Base-by-base conservation (phyloP, 495 filamentous ascomycete species). In the Astrocystis sublimbata region DNA sequence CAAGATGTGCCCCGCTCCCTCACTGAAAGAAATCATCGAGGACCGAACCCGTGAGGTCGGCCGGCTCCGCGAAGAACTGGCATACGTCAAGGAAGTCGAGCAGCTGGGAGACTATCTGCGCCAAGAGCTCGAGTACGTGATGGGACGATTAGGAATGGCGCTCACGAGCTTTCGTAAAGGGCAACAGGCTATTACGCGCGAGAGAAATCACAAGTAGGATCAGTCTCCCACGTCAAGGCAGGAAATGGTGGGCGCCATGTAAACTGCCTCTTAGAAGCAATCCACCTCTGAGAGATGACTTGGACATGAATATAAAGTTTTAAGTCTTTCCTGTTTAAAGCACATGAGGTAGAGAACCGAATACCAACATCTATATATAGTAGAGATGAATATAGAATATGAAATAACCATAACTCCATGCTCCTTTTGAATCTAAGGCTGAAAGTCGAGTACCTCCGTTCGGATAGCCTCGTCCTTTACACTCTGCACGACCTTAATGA, bases 121-220 rank as follows among this genome's bases (percentile, higher is more conserved):
- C 9, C 35, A 53, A 15, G 50, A 53, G 50, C 50, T 53, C 24
- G 24, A 53, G 23, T 53, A 53, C 50, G 50, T 53, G 6, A 53
- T 33, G 35, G 35, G 24, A 53, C 31, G 23, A 24, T 24, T 24
- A 53, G 50, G 50, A 40, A 9, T 53, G 10, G 51, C 51, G 24
- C 31, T 55, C 38, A 55, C 51, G 26, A 53, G 50, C 50, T 53
- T 53, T 33, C 50, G 23, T 53, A 53, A 24, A 53, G 50, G 35
- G 35, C 19, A 53, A 28, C 23, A 23, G 35, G 33, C 6, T 36
- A 12, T 36, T 36, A 36, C 5, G 12, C 33, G 33, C 6, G 33
- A 5, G 12, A 36, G 33, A 12, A 53, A 10, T 53, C 35, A 53
- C 15, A 33, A 6, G 17, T 53, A 53, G 50, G 17, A 33, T 53